A percentile compares a stretch with the other conserved stretches of the same genome.
These are phyloP conservation scores for Euphorbia tirucalli DNA, from an alignment of 345 rosid species.

Conservation along the genomic window DNA sequence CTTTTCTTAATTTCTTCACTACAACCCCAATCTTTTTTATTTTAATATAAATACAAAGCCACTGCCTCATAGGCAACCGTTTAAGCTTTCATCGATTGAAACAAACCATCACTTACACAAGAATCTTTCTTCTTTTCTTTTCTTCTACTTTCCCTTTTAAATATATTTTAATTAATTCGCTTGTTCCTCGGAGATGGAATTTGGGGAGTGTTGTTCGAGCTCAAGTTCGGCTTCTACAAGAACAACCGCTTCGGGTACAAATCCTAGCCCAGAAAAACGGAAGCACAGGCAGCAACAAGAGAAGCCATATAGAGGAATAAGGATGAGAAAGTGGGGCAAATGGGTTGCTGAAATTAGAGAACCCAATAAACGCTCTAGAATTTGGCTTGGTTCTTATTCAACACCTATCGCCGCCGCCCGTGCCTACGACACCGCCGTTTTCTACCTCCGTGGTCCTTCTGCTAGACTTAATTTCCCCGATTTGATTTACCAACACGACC, in stretches of 20 bases:
- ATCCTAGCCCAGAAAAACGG: background rate
- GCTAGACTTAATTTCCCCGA: conserved; percentile 54
- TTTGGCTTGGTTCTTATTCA: conserved; percentile 52
- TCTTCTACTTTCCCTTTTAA: too few relatives aligned
- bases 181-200: conserved; percentile 22
- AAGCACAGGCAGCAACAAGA: conserved; percentile 26
- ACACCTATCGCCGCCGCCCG: conserved; percentile 49
- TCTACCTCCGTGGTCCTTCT: conserved; percentile 49
- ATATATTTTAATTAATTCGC: too few relatives aligned
- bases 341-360: conserved; percentile 54
- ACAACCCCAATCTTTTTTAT: background rate
- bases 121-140: too few relatives aligned
- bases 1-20: too few relatives aligned
- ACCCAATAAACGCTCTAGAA: conserved; percentile 47
- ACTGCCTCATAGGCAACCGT: background rate
- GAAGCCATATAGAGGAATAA: conserved; percentile 44
- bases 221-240: conserved; percentile 13
- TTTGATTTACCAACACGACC: conserved; percentile 23
- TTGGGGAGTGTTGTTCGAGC: conserved; percentile 6
- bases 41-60: conserved; percentile 7
- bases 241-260: too few relatives aligned
- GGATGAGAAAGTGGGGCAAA: conserved; percentile 62
- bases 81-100: conserved; percentile 7
- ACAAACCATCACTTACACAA: too few relatives aligned
- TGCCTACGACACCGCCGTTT: conserved; percentile 51